These are phyloP conservation scores for Anisodus acutangulus DNA, from an alignment of 257 asterid genomes.

Conservation along the genomic window DNA sequence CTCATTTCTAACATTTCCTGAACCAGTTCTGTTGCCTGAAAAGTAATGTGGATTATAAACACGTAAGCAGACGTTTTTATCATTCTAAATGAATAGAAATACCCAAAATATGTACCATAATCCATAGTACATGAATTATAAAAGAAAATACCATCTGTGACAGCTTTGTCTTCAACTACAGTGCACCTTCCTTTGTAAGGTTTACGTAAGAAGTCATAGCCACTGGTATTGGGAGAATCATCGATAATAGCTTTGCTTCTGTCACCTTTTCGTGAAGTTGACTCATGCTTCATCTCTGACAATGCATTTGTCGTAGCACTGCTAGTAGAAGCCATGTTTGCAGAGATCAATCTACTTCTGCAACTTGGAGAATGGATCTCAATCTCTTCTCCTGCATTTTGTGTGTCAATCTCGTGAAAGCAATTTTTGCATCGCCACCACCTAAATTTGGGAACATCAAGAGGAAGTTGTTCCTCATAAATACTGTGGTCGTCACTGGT, in stretches of 20 bases:
- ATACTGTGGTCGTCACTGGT: conserved; percentile 36
- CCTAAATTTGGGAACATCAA: conserved; percentile 57
- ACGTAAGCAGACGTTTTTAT: neutral
- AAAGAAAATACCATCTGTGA: conserved; percentile 18
- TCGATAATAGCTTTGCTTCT: conserved; percentile 5
- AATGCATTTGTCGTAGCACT: conserved; percentile 19
- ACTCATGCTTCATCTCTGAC: conserved; percentile 23
- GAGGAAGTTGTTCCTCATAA: conserved; percentile 48
- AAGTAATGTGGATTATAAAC: neutral
- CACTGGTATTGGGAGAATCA: conserved; percentile 13
- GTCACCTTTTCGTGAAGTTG: neutral
- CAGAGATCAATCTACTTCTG: conserved; percentile 22
- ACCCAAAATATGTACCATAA: neutral
- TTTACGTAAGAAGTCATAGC: conserved; percentile 6
- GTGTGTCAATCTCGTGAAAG: conserved; percentile 34
- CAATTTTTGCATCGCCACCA: conserved; percentile 75
- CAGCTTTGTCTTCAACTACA: conserved; percentile 16
- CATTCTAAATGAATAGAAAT: neutral
- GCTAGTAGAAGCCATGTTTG: neutral
- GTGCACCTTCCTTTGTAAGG: neutral
- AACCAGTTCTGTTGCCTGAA: conserved; percentile 28
- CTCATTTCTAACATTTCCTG: conserved; percentile 23
- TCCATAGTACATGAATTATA: neutral
- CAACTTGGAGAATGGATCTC: neutral
- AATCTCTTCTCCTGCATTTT: conserved; percentile 11